Base-by-base conservation (phyloP, 495 filamentous ascomycete species). In the Corynascus novoguineensis region DNA sequence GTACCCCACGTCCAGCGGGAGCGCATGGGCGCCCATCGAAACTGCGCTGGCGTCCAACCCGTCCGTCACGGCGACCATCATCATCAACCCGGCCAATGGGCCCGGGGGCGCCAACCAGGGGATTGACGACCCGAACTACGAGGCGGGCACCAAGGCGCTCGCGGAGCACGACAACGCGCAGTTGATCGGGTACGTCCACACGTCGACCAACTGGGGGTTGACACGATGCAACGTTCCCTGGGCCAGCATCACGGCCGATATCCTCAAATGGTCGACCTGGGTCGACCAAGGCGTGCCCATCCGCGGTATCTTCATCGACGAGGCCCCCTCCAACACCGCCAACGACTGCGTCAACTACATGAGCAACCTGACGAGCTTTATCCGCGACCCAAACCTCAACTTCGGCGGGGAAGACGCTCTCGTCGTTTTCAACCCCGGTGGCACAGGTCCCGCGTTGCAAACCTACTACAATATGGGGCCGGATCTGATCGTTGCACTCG, bases 101-200 rank as follows among this genome's bases (percentile, higher is more conserved):
- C 79, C 79, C 0, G 76, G 76, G 1, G 52, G 38, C 1, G 17
- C 46, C 32, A 38, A 17, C 47, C 22, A 47, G 5, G 61, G 66
- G 12, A 57, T 48, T 56, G 21, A 35, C 37, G 61, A 66, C 64
- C 15, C 48, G 31, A 17, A 50, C 4, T 50, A 50, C 48, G 31
- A 5, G 5, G 48, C 54, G 10, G 73, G 59, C 5, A 57, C 79
- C 46, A 55, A 63, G 10, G 68, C 68, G 45, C 64, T 81, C 4
- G 76, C 74, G 53, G 63, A 60, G 19, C 71, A 75, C 41, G 2
- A 66, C 34, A 79, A 81, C 55, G 72, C 76, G 31, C 60, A 67
- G 22, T 69, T 75, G 3, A 48, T 81, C 31, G 79, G 79, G n/a
- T 81, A 81, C 59, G 73, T 81, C 9, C 69, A 66, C 27, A 80